Percentiles rank a stretch among this genome's conserved stretches.
phyloP scores from a whole-genome alignment of 202 grass and related monocot genomes.

The Eragrostis tef region DNA sequence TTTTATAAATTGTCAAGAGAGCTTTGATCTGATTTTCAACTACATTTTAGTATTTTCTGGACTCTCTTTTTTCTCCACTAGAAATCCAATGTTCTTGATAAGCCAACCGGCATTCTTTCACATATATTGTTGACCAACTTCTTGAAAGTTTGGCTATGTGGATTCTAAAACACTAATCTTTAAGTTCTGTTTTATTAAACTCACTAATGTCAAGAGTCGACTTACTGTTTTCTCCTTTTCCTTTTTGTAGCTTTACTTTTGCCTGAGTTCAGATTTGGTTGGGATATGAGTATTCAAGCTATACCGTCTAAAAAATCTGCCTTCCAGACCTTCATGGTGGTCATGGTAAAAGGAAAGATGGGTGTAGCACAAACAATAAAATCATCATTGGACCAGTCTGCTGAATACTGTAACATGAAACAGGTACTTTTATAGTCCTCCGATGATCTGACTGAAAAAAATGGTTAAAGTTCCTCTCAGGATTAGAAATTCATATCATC shows the following conservation, averaged over 20 bases:
- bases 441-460: conserved; percentile 25
- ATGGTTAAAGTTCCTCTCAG: conserved; percentile 20
- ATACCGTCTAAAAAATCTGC: conserved; percentile 66
- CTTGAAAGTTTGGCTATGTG: background rate
- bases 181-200: conserved; percentile 10
- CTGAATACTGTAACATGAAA: conserved; percentile 63
- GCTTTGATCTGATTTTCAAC: conserved; percentile 1
- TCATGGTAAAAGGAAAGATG: conserved; percentile 67
- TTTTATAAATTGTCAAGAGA: background rate
- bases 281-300: conserved; percentile 74
- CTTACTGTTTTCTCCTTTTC: conserved; percentile 3
- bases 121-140: conserved; percentile 1
- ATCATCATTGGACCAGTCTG: conserved; percentile 53
- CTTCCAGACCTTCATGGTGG: conserved; percentile 93
- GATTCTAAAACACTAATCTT: conserved; percentile 27
- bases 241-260: conserved; percentile 74
- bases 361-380: conserved; percentile 56
- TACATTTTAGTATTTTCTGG: conserved; percentile 8
- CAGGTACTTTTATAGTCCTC: conserved; percentile 59
- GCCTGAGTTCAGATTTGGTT: conserved; percentile 92
- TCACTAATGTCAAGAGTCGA: background rate
- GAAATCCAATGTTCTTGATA: background rate
- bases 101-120: background rate
- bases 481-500: conserved; percentile 13
- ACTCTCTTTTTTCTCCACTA: conserved; percentile 18